phyloP scores from a whole-genome alignment of 768 basidiomycete species.

The Clitopilus hobsonii region DNA sequence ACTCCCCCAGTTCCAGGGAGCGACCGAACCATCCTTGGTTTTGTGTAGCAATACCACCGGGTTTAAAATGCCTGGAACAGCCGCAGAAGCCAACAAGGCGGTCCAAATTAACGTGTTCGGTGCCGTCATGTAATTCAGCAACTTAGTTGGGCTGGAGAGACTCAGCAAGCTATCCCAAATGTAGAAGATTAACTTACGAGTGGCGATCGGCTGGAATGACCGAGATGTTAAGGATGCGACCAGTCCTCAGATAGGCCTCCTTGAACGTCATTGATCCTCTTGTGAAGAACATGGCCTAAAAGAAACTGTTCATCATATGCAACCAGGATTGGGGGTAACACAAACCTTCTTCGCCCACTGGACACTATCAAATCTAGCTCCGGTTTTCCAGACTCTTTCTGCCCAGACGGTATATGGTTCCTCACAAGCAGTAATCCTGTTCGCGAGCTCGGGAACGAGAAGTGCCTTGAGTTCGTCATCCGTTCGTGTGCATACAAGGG shows the following conservation, averaged over 20 bases:
- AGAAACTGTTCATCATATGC: background rate
- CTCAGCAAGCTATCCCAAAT: constrained; percentile 1
- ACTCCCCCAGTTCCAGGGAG: constrained; percentile 95
- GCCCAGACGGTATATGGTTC: constrained; percentile 71
- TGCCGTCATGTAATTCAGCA: constrained; percentile 94
- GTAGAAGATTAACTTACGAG: constrained; percentile 45
- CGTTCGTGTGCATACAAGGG: constrained; percentile 80
- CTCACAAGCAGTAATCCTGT: constrained; percentile 77
- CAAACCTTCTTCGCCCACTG: constrained; percentile 87
- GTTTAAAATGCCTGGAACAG: constrained; percentile 92
- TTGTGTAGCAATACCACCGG: constrained; percentile 96
- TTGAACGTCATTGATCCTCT: constrained; percentile 92
- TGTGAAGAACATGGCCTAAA: constrained; percentile 83
- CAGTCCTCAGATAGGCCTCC: constrained; percentile 91
- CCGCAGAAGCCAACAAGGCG: constrained; percentile 81
- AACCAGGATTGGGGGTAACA: background rate
- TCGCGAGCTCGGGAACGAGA: constrained; percentile 79
- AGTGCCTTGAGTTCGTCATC: constrained; percentile 79
- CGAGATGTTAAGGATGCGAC: constrained; percentile 89
- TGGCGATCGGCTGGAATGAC: constrained; percentile 89
- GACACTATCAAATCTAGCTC: constrained; percentile 92
- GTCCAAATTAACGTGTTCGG: constrained; percentile 88
- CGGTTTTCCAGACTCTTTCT: constrained; percentile 74
- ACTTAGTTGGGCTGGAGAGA: constrained; percentile 75
- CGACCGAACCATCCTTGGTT: constrained; percentile 67